Evolutionary conservation across 768 basidiomycete genomes (phyloP), one percentile per base, ranked within the genome.

Genomic region (Pisolithus tinctorius): DNA sequence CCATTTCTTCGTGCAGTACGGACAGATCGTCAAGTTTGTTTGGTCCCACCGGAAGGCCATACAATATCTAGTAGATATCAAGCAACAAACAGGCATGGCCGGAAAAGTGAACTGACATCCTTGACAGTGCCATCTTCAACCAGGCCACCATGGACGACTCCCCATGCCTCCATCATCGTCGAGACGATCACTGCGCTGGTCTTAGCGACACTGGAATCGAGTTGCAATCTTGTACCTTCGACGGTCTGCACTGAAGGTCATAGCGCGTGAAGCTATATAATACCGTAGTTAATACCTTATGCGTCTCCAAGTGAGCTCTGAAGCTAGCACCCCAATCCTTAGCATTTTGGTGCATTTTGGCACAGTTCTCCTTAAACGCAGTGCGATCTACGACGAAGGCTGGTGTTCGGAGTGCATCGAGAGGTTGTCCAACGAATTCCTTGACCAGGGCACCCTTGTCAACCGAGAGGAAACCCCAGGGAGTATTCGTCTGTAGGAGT

Each of bases 91-190:
- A 43, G 25, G 49, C 41, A 42, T 48, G 8, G 34, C 42, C 25
- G n/a, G 40, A 43, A 49, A 41, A 14, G 23, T 45, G 8, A 29
- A 70, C 83, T 63, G 51, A 89, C 92, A 71, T 93, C 88, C 63
- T 84, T 84, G 23, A 92, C 83, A 2, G 76, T 79, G 2, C 81
- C 82, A 53, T 91, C 87, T 9, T 78, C 73, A 20, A 88, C 78
- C 44, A 91, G 66, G 11, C 87, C 88, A 5, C 74, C 76, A 45
- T 74, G 73, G 17, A 87, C 74, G 6, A 92, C 75, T 52, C 82
- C 74, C 83, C 87, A 88, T 4, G 86, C 85, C 65, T 93, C 92
- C 75, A 84, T 80, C 56, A 92, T 58, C 3, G 88, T 92, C n/a
- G 88, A 93, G 7, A 87, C 85, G 27, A 88, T 76, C 31, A 92